Base-by-base conservation (phyloP, 2,329 filamentous ascomycete species). In the Hymenoscyphus repandus region DNA sequence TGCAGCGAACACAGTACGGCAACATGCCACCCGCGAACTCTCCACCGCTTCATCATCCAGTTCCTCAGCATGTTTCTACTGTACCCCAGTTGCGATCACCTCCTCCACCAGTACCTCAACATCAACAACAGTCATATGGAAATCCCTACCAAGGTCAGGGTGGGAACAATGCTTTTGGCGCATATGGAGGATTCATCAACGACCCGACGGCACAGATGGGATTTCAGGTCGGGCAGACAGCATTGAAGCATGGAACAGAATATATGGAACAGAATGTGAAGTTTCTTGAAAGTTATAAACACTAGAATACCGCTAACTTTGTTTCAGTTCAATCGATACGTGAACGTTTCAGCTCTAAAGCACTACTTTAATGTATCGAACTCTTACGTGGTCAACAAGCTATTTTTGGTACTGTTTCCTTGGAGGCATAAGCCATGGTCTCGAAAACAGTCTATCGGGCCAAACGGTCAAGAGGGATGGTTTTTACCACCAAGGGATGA, bases 331-430 rank as follows among this genome's bases (percentile, higher is more conserved):
- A 86, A 85, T 63, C 82, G 83, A 69, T 96, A 92, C 72, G 85
- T 99, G 71, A 96, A 91, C 65, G 87, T 97, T 62, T 86, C 87
- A 12, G 89, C 90, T 15, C 79, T 99, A 40, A 99, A 99, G 72
- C 93, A 96, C 73, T 99, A 97, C 78, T 99, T 99, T 76, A 96
- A 97, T 72, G 93, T 99, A 58, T 95, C 91, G 60, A 99, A 99
- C 76, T 88, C 82, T 53, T 99, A 99, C 71, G 93, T 99, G 66
- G 77, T 95, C 66, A 90, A 86, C 72, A 99, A 99, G 72, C 79
- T 99, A 52, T 83, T 86, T 66, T 82, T 99, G 52, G 92, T 99
- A 52, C 83, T 99, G 54, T 96, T 97, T 70, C 93, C 93, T 48
- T 99, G 93, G 92, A 81, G 92, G 62, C 95, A 99, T 71, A 91